These are phyloP conservation scores for Thermomucor indicae-seudaticae DNA, from an alignment of 371 early-diverging fungal genomes.

Conservation along the genomic window DNA sequence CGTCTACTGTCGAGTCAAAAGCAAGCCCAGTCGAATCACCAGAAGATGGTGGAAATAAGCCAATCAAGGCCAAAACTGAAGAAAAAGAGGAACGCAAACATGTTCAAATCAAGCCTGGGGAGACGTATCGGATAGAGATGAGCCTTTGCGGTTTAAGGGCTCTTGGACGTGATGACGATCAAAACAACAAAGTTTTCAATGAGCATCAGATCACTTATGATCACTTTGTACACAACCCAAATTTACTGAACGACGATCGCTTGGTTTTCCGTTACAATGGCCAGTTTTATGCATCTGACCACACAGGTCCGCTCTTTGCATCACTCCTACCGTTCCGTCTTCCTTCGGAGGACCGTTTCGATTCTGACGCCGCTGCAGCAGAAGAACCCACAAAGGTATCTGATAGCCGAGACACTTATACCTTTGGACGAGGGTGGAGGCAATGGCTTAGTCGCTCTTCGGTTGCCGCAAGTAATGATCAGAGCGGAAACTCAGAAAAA, in stretches of 20 bases:
- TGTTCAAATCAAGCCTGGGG: slow-evolving; percentile 19
- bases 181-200: slow-evolving; percentile 57
- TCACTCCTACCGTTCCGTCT: slow-evolving; percentile 49
- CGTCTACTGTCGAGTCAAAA: neutral
- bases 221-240: slow-evolving; percentile 61
- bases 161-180: slow-evolving; percentile 33
- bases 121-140: slow-evolving; percentile 42
- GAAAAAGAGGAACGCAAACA: neutral
- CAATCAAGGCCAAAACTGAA: neutral
- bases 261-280: slow-evolving; percentile 65
- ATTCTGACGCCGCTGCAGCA: slow-evolving; percentile 1
- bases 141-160: slow-evolving; percentile 49
- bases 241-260: slow-evolving; percentile 56
- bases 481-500: neutral
- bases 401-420: slow-evolving; percentile 30
- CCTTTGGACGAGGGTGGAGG: slow-evolving; percentile 44
- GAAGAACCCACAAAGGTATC: slow-evolving; percentile 9
- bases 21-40: neutral
- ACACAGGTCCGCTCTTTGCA: slow-evolving; percentile 45
- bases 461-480: slow-evolving; percentile 14
- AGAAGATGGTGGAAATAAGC: neutral
- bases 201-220: slow-evolving; percentile 56
- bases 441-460: slow-evolving; percentile 51
- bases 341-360: slow-evolving; percentile 5
- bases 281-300: slow-evolving; percentile 40